These are phyloP conservation scores for Flammula alnicola DNA, from an alignment of 1,284 basidiomycete species.

Conservation along the genomic window DNA sequence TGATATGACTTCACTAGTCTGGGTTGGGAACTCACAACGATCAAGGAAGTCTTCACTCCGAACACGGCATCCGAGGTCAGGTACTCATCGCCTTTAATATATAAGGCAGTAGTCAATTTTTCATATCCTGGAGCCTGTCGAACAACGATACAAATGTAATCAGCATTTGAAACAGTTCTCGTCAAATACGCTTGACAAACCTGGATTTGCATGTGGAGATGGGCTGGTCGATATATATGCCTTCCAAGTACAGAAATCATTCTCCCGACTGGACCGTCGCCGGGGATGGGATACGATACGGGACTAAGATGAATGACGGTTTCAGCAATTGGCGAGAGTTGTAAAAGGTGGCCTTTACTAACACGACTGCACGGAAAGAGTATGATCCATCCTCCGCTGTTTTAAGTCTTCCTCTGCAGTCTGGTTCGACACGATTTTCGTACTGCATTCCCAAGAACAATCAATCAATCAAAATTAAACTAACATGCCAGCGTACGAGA, in stretches of 20 bases:
- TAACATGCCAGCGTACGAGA: not conserved
- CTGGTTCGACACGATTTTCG: slow-evolving; percentile 58
- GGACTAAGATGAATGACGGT: slow-evolving; percentile 45
- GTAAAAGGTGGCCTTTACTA: slow-evolving; percentile 20
- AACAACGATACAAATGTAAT: not conserved
- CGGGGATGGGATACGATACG: slow-evolving; percentile 79
- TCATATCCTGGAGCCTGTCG: slow-evolving; percentile 64
- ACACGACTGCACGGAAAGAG: slow-evolving; percentile 75
- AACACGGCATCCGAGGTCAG: slow-evolving; percentile 77
- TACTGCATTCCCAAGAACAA: slow-evolving; percentile 51
- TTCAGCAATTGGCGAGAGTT: not conserved
- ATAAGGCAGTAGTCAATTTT: slow-evolving; percentile 76
- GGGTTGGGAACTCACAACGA: slow-evolving; percentile 35
- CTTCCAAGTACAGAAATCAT: slow-evolving; percentile 62
- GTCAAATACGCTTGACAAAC: slow-evolving; percentile 29
- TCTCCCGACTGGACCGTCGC: slow-evolving; percentile 79
- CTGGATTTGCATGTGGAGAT: slow-evolving; percentile 77
- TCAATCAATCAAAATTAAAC: not conserved
- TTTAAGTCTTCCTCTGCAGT: slow-evolving; percentile 77
- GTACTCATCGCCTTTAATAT: slow-evolving; percentile 73
- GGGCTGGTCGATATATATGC: slow-evolving; percentile 77
- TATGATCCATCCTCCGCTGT: slow-evolving; percentile 70
- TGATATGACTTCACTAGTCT: not conserved
- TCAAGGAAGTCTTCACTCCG: slow-evolving; percentile 70
- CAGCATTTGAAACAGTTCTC: not conserved